Base-by-base conservation (phyloP, 257 asterid genomes). In the Ocimum tenuiflorum region DNA sequence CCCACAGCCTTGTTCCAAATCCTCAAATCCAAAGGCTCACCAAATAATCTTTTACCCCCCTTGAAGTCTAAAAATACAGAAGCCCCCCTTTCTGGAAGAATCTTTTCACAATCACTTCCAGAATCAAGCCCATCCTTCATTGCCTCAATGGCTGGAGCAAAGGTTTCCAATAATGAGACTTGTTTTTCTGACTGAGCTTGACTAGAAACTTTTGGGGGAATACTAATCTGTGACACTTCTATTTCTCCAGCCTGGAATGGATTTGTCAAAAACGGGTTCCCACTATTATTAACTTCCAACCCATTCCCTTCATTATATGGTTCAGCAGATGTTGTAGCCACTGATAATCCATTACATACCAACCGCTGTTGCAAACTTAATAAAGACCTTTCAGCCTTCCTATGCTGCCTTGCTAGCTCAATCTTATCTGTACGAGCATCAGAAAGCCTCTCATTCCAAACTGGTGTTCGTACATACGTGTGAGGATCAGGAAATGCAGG, bases 401-500 rank as follows among this genome's bases (percentile, higher is more conserved):
- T 83, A 60, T 86, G 86, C 80, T 94, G 96, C 84, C 95, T 90
- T 0, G 95, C 97, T 29, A 94, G 85, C 82, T 91, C 96, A 59
- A 94, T 77, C 80, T 85, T 88, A 81, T 94, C 99, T 19, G 88
- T 70, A 23, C 91, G 89, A 42, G 96, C 88, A 74, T 94, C 92
- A 0, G 96, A 81, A 27, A 60, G 79, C 78, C 99, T 85, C 79
- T 88, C 97, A 46, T 94, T 94, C 99, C 99, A 94, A 8, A 89
- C 89, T 3, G 95, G 83, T 7, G 99, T 79, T 18, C 81, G 63
- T 55, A 83, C 54, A 75, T 88, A 94, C 0, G 97, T 94, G 83
- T 94, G 99, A 18, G 86, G 85, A 77, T 94, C 99, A 4, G 99
- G 99, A 79, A 94, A 86, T 19, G 99, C 96, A 31, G 99, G 97